Conservation (phyloP, 2,329 filamentous ascomycete genomes). For the Aspergillus oerlinghausenensis region DNA sequence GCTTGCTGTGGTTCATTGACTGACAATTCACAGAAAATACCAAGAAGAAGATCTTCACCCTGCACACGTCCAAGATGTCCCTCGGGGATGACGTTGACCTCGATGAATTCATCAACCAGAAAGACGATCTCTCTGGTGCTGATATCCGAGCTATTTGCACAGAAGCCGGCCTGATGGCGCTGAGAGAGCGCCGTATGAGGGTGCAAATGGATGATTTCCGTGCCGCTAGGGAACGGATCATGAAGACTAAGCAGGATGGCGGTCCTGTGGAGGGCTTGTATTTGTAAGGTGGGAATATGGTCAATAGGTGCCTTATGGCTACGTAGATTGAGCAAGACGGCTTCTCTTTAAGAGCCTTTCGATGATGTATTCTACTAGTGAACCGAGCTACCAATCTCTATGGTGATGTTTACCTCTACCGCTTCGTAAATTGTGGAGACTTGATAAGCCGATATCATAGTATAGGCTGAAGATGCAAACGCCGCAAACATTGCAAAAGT, state of each 20-base stretch:
- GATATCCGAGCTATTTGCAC: conserved; percentile 99
- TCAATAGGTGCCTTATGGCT: conserved; percentile 8
- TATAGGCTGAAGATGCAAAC: conserved; percentile 9
- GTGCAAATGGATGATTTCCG: conserved; percentile 99
- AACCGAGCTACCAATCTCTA: background rate
- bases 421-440: background rate
- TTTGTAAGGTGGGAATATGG: conserved; percentile 63
- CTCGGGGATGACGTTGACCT: conserved; percentile 94
- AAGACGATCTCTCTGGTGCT: conserved; percentile 93
- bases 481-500: conserved; percentile 25
- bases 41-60: conserved; percentile 93
- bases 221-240: conserved; percentile 82
- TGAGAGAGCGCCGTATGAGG: conserved; percentile 92
- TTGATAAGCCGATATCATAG: background rate
- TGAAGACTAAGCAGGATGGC: conserved; percentile 98
- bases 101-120: conserved; percentile 97
- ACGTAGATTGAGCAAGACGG: conserved; percentile 4
- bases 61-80: conserved; percentile 98
- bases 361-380: conserved; percentile 24
- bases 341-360: conserved; percentile 5
- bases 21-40: conserved; percentile 63
- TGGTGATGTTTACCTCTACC: background rate
- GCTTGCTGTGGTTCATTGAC: background rate
- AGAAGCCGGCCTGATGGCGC: conserved; percentile 88
- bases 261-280: conserved; percentile 93